Conservation (phyloP, 805 yeast species). For the Wickerhamiella musiphila region DNA sequence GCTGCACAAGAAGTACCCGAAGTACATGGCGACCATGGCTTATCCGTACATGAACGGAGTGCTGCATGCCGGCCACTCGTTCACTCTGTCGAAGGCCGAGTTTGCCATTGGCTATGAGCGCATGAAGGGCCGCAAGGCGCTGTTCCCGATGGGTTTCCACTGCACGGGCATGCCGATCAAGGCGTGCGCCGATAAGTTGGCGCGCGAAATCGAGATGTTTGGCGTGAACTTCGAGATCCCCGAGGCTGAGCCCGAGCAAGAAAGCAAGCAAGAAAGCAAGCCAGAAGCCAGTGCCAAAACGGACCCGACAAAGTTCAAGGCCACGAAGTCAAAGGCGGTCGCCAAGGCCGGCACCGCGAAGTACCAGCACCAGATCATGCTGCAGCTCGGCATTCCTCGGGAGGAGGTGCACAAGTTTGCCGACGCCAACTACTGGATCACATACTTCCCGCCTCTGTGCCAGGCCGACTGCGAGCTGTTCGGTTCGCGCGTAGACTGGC, state of each 20-base stretch:
- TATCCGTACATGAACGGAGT: slow-evolving; percentile 99
- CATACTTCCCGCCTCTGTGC: slow-evolving; percentile 80
- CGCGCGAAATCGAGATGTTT: slow-evolving; percentile 80
- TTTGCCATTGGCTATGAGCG: slow-evolving; percentile 86
- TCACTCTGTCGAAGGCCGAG: slow-evolving; percentile 87
- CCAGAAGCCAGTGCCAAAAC: slow-evolving; percentile 29
- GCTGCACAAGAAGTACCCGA: slow-evolving; percentile 64
- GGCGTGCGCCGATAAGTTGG: slow-evolving; percentile 88
- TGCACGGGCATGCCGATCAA: slow-evolving; percentile 98
- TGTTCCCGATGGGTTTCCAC: slow-evolving; percentile 95
- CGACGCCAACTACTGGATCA: slow-evolving; percentile 81
- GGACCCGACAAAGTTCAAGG: slow-evolving; percentile 80
- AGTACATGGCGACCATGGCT: slow-evolving; percentile 86
- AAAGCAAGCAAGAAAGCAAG: slow-evolving; percentile 14
- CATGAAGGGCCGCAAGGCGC: slow-evolving; percentile 80
- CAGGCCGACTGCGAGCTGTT: slow-evolving; percentile 59
- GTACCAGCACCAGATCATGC: slow-evolving; percentile 91
- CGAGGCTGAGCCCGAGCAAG: slow-evolving; percentile 30
- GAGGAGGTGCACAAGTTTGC: slow-evolving; percentile 79
- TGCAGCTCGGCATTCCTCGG: slow-evolving; percentile 73
- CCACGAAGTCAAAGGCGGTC: slow-evolving; percentile 83
- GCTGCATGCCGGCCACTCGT: slow-evolving; percentile 92
- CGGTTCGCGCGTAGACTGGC: slow-evolving; percentile 96
- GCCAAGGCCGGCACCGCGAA: slow-evolving; percentile 90
- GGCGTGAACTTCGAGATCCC: slow-evolving; percentile 50